Evolutionary conservation across 2,329 filamentous ascomycete genomes (phyloP), one percentile per base, ranked within the genome.

Genomic region (Mycosphaerella sp.): DNA sequence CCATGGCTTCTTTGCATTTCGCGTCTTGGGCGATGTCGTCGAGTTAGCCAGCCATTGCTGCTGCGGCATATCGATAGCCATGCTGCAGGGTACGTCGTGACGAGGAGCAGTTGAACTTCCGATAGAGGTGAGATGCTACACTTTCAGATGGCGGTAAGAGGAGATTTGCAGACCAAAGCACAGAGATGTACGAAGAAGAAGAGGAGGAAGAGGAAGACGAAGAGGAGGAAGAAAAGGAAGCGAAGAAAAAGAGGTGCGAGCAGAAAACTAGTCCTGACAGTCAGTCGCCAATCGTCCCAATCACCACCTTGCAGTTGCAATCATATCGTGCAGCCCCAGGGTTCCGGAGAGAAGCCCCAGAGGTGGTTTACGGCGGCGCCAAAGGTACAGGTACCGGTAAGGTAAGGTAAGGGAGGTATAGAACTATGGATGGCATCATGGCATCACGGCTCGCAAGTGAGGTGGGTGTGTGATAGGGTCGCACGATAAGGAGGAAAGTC

Each of bases 1-100:
- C 85, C 85, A 90, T 54, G 86, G 83, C 50, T 57, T 53, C 51
- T 60, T 60, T 11, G 47, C 29, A n/a, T 39, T 44, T 40, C 45
- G 50, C 17, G 36, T 49, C 21, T 23, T 53, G 23, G 51, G 45
- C 11, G 45, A 41, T n/a, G 41, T 38, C n/a, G 41, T 38, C 1
- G 42, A 50, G 41, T 53, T 56, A 11, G 54, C 48, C n/a, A 53
- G 44, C 51, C 51, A 53, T 43, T 48, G 51, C 17, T 47, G 43
- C 39, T 48, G 51, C 2, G 51, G 51, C 38, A 48, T 48, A 31
- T 51, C 54, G 50, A 56, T 44, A 36, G 54, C 54, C 54, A 56
- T 56, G 46, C 45, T 50, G 49, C 47, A 23, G 9, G 45, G 26
- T 38, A 38, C 7, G 26, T 23, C 2, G 34, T 36, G 14, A 17